Conservation (phyloP, 768 basidiomycete genomes). For the Xerocomellus intermedius region DNA sequence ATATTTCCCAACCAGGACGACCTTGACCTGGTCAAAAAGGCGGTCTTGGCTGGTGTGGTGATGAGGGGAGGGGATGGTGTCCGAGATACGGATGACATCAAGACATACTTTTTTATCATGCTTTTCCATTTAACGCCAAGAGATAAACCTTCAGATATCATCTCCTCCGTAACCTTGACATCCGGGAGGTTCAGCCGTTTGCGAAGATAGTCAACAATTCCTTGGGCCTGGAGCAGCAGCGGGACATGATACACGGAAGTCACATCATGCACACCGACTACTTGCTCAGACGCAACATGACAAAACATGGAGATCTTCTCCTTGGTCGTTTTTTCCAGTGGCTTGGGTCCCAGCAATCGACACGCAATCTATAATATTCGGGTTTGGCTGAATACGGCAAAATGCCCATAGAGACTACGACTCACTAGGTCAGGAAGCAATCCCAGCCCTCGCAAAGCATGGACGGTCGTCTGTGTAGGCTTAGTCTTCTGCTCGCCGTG, state of each 20-base stretch:
- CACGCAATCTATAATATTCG: conserved; percentile 75
- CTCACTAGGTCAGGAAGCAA: conserved; percentile 88
- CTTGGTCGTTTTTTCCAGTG: conserved; percentile 82
- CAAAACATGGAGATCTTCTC: conserved; percentile 99
- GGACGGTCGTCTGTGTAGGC: conserved; percentile 95
- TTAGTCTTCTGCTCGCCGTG: conserved; percentile 99
- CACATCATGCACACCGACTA: conserved; percentile 95
- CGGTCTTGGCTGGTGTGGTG: conserved; percentile 75
- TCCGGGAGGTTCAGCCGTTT: conserved; percentile 74
- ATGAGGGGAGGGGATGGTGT: conserved; percentile 1
- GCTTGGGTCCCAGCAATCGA: conserved; percentile 75
- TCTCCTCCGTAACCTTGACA: conserved; percentile 52
- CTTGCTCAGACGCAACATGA: conserved; percentile 86
- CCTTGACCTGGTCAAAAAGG: conserved; percentile 81
- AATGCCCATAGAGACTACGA: conserved; percentile 1
- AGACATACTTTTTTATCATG: conserved; percentile 71
- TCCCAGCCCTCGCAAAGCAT: conserved; percentile 89
- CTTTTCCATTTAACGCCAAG: conserved; percentile 80
- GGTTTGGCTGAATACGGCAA: neutral
- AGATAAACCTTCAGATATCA: conserved; percentile 58
- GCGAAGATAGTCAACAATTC: conserved; percentile 81
- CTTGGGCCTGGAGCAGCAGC: conserved; percentile 86
- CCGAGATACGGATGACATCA: neutral
- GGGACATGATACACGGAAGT: conserved; percentile 98
- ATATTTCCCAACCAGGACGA: conserved; percentile 96